Evolutionary conservation across 2,329 filamentous ascomycete genomes (phyloP), one percentile per base, ranked within the genome.

Genomic region (Aphanocladium album): DNA sequence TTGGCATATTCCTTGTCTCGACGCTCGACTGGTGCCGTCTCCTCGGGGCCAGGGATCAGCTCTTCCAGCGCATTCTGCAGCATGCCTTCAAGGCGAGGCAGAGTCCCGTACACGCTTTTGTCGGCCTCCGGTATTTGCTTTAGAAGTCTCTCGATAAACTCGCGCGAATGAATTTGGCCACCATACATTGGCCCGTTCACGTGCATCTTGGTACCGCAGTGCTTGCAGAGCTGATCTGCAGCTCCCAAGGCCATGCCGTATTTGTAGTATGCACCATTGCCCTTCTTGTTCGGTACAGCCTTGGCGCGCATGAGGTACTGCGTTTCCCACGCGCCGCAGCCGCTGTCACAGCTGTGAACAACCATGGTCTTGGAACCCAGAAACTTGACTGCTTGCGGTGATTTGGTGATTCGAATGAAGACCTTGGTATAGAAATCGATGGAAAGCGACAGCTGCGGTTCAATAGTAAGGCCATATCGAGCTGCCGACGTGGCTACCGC

Each of bases 341-440:
- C 95, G 8, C 83, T 77, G 70, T 96, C 93, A 72, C 95, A 99
- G 71, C 87, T 92, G 75, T 96, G 96, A 0, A 96, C 87, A 8
- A 96, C 65, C 93, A 99, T 97, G 0, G 90, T 95, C 73, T 93
- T 97, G 39, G 91, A 89, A 2, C 91, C 90, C 21, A 92, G 80
- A 64, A 96, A 93, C 73, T 98, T 99, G 70, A 97, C 93, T 59
- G 91, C 88, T 3, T 88, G 88, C 0, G 92, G 90, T 4, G 90
- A 91, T 66, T 86, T 90, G 62, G 84, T 82, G 39, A 99, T 83
- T 21, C 89, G 86, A 50, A 99, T 88, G 71, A 98, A 99, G 2
- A 97, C 82, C 50, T 96, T 86, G 21, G 89, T 87, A 71, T 99
- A 99, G 73, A 96, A 99, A 74, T 99, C 95, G 64, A 98, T 96